Evolutionary conservation across 2,329 filamentous ascomycete species (phyloP).

Genomic region (Didymella pinodella): DNA sequence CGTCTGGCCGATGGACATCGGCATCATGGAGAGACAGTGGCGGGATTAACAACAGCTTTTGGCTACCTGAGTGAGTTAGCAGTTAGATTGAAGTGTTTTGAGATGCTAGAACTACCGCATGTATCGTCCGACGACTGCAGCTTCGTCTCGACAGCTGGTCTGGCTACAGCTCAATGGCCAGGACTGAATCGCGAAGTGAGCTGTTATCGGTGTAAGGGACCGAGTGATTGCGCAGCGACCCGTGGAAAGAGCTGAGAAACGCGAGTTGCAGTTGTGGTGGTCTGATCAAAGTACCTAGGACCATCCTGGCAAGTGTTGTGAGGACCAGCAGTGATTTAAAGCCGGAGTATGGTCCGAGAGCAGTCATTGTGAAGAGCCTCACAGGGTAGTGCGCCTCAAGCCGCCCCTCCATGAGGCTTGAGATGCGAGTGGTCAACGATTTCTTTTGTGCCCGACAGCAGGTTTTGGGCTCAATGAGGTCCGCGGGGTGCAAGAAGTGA

Average conservation of each 20-base stretch:
- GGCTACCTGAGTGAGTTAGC: conserved; percentile 10
- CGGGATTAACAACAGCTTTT: not conserved
- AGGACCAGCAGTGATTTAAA: conserved; percentile 14
- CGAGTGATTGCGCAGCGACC: not conserved
- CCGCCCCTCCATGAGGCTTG: not conserved
- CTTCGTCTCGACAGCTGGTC: not conserved
- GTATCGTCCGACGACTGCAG: conserved; percentile 2
- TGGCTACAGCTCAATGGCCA: not conserved
- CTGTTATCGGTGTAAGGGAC: not conserved
- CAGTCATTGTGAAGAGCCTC: conserved; percentile 2
- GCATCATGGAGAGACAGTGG: not conserved
- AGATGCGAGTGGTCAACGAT: conserved; percentile 4
- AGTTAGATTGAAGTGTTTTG: not conserved
- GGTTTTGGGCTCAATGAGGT: not conserved
- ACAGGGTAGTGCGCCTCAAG: not conserved
- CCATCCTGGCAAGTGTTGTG: conserved; percentile 11
- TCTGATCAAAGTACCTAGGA: conserved; percentile 3
- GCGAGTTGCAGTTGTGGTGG: conserved; percentile 2
- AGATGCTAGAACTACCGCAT: conserved; percentile 3
- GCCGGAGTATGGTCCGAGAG: conserved; percentile 8
- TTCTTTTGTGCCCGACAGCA: conserved; percentile 12
- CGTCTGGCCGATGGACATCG: conserved; percentile 1
- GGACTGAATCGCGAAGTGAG: not conserved
- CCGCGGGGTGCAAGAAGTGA: not conserved
- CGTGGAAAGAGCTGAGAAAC: not conserved